Evolutionary conservation across 148 eudicot genomes (phyloP), one percentile per base, ranked within the genome.

Genomic region (Silene latifolia): DNA sequence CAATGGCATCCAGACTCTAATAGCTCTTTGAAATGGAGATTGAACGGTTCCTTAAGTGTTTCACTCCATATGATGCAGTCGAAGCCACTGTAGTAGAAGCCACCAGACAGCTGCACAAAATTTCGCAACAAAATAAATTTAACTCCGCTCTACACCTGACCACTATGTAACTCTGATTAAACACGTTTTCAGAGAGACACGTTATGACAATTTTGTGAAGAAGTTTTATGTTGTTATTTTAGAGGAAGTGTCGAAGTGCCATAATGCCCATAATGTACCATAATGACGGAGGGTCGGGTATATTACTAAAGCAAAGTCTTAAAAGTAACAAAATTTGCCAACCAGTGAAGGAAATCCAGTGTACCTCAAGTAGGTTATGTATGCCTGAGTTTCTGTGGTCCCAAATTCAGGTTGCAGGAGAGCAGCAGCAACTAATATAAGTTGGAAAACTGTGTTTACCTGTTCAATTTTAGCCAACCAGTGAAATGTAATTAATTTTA

Each of bases 351-450:
- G 42, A 39, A 47, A 18, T 19, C 47, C 11, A 20, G 12, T 4
- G 19, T 82, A 95, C 99, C 99, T 90, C 82, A 95, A 74, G 80
- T 85, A 92, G 73, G 82, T 87, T 76, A 95, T 83, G 84, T 92
- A 95, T 25, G 83, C 20, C 71, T 80, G 86, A 47, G 97, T 89
- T 72, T 88, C 97, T 35, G 76, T 76, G 35, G 84, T 90, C 56
- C 98, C 97, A 48, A 92, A 76, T n/a, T 88, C 94, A 23, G 99
- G 99, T 77, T 95, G 99, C 73, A 95, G 92, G 54, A 95, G 96
- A 68, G 97, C 99, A 57, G 82, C 92, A 64, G 98, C 90, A 21
- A 95, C 97, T 71, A 95, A 72, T 60, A 78, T 76, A 69, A 95
- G 80, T 76, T 95, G 99, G 71, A 95, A 85, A 76, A 92, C 86